Evolutionary conservation across 164 flowering plant species (phyloP), one percentile per base, ranked within the genome.

Genomic region (Platanus orientalis): DNA sequence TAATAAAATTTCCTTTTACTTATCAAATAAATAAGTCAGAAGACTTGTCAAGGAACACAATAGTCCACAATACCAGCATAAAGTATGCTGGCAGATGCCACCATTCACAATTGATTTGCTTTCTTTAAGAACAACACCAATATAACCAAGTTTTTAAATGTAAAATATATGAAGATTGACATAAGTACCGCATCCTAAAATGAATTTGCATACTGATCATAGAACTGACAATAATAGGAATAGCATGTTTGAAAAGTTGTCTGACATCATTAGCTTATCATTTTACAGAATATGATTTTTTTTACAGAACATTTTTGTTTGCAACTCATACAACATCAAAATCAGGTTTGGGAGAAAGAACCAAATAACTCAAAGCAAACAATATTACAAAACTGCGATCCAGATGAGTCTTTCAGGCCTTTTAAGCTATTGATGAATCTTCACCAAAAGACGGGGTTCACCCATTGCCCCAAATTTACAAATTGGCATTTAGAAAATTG

Each of bases 401-500:
- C 47, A 13, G 45, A n/a, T 17, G 20, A 44, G n/a, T 26, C 42
- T 4, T n/a, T 6, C 32, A 52, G 29, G 29, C 55, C 55, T 34
- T 11, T 6, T 2, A 14, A 27, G 6, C 52, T 51, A 7, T 48
- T 65, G n/a, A 57, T 53, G 64, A 58, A 40, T 26, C 60, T 55
- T 45, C 42, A 40, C 26, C 36, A 39, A 58, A 36, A 39, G 25
- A 42, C 24, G 25, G 30, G 55, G 44, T 54, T 26, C 34, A 55
- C 36, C 53, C 47, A 48, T 4, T 34, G 6, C 32, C 30, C 42
- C 50, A 20, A 64, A 71, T 61, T 56, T 67, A 58, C 67, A 71
- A 50, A 39, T 65, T 62, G 52, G 10, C 27, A 19, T 34, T 70
- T 63, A 84, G 59, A 92, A 78, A 65, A 90, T 82, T 23, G 84